Evolutionary conservation across 495 filamentous ascomycete genomes (phyloP).

Genomic region (Talaromyces liani): DNA sequence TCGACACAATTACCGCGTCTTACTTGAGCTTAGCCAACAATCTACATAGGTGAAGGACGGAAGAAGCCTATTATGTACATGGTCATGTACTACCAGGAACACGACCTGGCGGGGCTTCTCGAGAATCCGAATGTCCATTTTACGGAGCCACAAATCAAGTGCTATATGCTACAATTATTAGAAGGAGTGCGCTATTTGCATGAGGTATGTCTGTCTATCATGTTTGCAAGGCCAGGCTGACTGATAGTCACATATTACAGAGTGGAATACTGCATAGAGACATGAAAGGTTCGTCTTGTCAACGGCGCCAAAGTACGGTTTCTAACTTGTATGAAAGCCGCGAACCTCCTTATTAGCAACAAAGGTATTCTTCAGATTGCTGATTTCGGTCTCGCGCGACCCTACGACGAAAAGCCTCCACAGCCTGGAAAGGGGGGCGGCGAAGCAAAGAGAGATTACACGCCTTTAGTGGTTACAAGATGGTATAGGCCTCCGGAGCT

Average conservation of each 20-base stretch:
- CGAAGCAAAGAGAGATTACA: constrained; percentile 84
- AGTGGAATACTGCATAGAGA: constrained; percentile 89
- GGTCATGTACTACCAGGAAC: constrained; percentile 98
- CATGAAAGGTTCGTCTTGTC: constrained; percentile 63
- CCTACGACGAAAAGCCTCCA: constrained; percentile 83
- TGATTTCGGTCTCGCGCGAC: constrained; percentile 90
- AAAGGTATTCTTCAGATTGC: constrained; percentile 90
- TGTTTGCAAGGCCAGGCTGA: constrained; percentile 7
- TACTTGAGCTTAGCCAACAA: constrained; percentile 3
- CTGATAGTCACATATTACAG: constrained; percentile 16
- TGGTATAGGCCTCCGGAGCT: constrained; percentile 98
- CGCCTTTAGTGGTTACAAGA: constrained; percentile 85
- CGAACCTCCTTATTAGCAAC: constrained; percentile 96
- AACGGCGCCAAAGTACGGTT: neutral
- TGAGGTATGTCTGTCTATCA: constrained; percentile 38
- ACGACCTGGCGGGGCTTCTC: constrained; percentile 90
- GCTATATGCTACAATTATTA: constrained; percentile 91
- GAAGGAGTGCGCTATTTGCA: constrained; percentile 87
- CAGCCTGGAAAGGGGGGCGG: constrained; percentile 74
- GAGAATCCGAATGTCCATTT: constrained; percentile 89
- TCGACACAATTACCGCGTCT: constrained; percentile 12
- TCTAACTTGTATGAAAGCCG: constrained; percentile 47
- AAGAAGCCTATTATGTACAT: constrained; percentile 93
- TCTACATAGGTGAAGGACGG: constrained; percentile 53
- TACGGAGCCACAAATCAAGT: constrained; percentile 88